Evolutionary conservation across 306 rosid genomes (phyloP).

Genomic region (Cicer cuneatum): DNA sequence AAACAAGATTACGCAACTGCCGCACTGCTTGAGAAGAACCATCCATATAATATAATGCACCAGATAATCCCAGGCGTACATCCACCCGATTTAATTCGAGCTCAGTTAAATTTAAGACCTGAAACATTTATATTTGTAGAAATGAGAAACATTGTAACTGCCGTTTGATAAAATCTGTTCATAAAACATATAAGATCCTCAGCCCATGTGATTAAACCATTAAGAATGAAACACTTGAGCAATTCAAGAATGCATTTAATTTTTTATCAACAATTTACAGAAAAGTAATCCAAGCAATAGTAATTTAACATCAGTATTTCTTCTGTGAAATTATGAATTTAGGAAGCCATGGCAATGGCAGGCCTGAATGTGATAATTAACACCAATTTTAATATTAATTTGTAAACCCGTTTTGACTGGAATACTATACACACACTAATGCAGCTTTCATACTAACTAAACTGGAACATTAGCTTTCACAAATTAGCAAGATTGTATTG

Average conservation of each 20-base stretch:
- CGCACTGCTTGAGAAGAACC: slow-evolving; percentile 99
- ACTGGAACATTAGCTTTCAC: slow-evolving; percentile 31
- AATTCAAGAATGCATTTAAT: slow-evolving; percentile 13
- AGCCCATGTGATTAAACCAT: neutral
- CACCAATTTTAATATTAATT: neutral
- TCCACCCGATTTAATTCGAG: slow-evolving; percentile 96
- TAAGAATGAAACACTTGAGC: slow-evolving; percentile 12
- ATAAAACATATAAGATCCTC: slow-evolving; percentile 11
- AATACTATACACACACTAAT: slow-evolving; percentile 26
- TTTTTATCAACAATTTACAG: neutral
- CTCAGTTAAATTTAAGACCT: slow-evolving; percentile 96
- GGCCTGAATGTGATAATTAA: slow-evolving; percentile 10
- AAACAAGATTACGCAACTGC: slow-evolving; percentile 93
- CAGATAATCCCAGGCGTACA: slow-evolving; percentile 92
- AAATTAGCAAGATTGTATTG: slow-evolving; percentile 14
- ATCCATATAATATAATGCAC: slow-evolving; percentile 92
- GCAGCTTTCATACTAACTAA: slow-evolving; percentile 31
- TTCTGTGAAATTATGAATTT: slow-evolving; percentile 12
- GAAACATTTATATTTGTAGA: slow-evolving; percentile 50
- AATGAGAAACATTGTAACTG: slow-evolving; percentile 36
- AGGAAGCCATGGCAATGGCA: slow-evolving; percentile 29
- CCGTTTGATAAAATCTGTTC: slow-evolving; percentile 3
- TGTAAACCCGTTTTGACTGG: slow-evolving; percentile 19
- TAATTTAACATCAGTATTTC: slow-evolving; percentile 18
- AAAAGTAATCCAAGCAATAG: slow-evolving; percentile 6